These are phyloP conservation scores for Penicillium sp. DNA, from an alignment of 2,329 filamentous ascomycete genomes.

Conservation along the genomic window DNA sequence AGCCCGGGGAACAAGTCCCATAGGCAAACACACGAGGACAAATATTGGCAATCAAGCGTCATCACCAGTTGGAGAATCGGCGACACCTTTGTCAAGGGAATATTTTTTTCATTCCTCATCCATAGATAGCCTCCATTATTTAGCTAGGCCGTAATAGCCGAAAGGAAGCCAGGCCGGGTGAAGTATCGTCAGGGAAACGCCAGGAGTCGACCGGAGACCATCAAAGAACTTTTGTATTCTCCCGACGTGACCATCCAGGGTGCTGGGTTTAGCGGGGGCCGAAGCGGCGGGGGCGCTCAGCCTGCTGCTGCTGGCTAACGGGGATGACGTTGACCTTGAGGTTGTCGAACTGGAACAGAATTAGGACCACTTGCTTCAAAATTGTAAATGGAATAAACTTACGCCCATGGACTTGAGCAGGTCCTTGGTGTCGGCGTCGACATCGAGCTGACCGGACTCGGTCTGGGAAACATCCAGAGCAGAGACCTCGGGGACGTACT, in stretches of 20 bases:
- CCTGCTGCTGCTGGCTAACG: conserved; percentile 79
- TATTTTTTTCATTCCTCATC: conserved; percentile 40
- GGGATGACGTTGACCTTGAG: conserved; percentile 94
- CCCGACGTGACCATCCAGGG: conserved; percentile 12
- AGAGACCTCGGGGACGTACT: conserved; percentile 98
- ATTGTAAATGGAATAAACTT: conserved; percentile 48
- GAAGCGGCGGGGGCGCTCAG: conserved; percentile 77
- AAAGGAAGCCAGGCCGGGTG: conserved; percentile 26
- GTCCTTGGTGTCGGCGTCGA: conserved; percentile 97
- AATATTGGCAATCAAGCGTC: conserved; percentile 88
- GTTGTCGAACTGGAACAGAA: conserved; percentile 71
- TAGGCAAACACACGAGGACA: conserved; percentile 24
- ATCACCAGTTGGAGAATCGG: conserved; percentile 67
- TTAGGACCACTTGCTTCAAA: conserved; percentile 2
- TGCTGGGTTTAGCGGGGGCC: conserved; percentile 35
- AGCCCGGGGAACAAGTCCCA: conserved; percentile 8
- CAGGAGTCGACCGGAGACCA: conserved; percentile 28
- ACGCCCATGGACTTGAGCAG: conserved; percentile 97
- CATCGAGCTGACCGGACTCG: conserved; percentile 88
- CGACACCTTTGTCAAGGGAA: conserved; percentile 71
- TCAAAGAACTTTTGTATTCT: conserved; percentile 25
- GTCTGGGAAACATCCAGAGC: conserved; percentile 96
- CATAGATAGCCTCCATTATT: conserved; percentile 25
- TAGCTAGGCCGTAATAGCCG: conserved; percentile 27
- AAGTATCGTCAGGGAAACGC: conserved; percentile 24